Evolutionary conservation across 768 basidiomycete species (phyloP), one percentile per base, ranked within the genome.

Genomic region (Trametes cubensis): DNA sequence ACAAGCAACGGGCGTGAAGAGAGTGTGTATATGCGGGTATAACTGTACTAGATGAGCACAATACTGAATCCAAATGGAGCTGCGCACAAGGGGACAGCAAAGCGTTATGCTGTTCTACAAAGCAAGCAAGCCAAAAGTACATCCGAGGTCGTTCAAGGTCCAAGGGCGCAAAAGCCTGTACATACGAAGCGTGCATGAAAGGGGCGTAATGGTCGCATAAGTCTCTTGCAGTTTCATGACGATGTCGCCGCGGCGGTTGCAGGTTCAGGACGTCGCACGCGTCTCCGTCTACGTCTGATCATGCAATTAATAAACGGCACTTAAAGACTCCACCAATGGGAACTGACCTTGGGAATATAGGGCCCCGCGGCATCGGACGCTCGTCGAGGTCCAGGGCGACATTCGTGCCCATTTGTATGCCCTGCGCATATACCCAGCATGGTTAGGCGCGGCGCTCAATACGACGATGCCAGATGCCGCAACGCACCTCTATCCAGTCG

Each of bases 351-450:
- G 92, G 92, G 74, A 93, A 90, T 72, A 93, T 72, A 14, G 92
- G 91, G 0, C 94, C 92, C 67, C 87, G 88, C 8, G 95, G 95
- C 95, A 98, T 97, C 28, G 84, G 82, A 55, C 97, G 83, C 57
- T 89, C 87, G 72, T 99, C 97, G 65, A 99, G 76, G 72, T 99
- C 97, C 46, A 97, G 78, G 1, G 96, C 84, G 58, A 98, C 87
- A 74, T 96, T 96, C 8, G 92, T 87, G 2, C 94, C 92, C 53
- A 94, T 89, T 78, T 98, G 95, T 62, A 98, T 81, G 13, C 86
- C 90, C 90, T 94, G 67, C n/a, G 41, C 41, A 42, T 44, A 44
- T 44, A 46, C 14, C 13, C 45, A 20, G 8, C 20, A 46, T 23
- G 23, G 45, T 46, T 21, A 46, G 45, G 20, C 45, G 21, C 13